Base-by-base conservation (phyloP, 2,329 filamentous ascomycete species). In the Calycina marina region DNA sequence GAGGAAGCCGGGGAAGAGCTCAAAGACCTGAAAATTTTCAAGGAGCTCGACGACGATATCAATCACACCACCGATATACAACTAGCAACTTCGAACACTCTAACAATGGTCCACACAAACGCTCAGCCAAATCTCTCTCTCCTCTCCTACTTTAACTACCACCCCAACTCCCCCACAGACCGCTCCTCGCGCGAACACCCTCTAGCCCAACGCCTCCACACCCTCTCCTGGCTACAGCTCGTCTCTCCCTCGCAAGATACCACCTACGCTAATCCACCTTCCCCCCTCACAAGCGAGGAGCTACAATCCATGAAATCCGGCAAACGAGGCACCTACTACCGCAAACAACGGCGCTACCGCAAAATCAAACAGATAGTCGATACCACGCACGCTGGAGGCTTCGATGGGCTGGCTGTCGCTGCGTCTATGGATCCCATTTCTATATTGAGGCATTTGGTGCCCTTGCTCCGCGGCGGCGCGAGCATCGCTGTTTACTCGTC, bases 151-250 rank as follows among this genome's bases (percentile, higher is more conserved):
- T 96, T 93, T 58, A 73, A 74, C 54, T 96, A 77, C 58, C 84
- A 93, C 56, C 61, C 67, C 43, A 68, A 69, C 37, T 72, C 72
- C 40, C 72, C 40, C 4, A 25, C 28, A 16, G 24, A 32, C 11
- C 32, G 37, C 16, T 38, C 76, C 26, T 67, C 42, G 68, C 64
- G 47, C 28, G 54, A 63, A 33, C 90, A 96, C 51, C 88, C 90
- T 1, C 71, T 98, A 8, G 69, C 78, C 54, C 77, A 70, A 11
- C 77, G 90, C 51, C 71, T 98, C 31, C 77, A 88, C 47, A 72
- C 78, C 4, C 63, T 96, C 17, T 88, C 83, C 16, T 98, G 88
- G 86, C 69, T 98, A 2, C 88, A 96, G 56, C 71, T 98, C 4
- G 60, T 94, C 11, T 67, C 79, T 14, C 90, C 90, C 0, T 59